Evolutionary conservation across 345 rosid genomes (phyloP).

Genomic region (Pistacia integerrima): DNA sequence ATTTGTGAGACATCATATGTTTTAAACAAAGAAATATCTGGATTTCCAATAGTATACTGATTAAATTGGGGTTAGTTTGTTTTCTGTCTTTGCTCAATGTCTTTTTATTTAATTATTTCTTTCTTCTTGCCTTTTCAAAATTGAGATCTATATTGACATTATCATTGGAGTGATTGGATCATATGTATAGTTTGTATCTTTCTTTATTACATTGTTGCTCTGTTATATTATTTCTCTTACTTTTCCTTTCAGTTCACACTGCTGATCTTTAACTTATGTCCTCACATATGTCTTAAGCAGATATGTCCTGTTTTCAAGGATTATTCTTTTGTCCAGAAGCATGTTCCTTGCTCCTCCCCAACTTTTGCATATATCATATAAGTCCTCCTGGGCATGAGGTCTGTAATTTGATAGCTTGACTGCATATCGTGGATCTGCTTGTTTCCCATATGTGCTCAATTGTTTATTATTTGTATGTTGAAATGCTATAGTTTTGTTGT

Average conservation of each 20-base stretch:
- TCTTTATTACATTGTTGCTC: not conserved
- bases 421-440: not conserved
- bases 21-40: not conserved
- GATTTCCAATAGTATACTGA: not conserved
- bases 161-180: not conserved
- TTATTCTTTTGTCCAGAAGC: slow-evolving; percentile 89
- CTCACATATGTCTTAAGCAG: slow-evolving; percentile 43
- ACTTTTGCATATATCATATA: slow-evolving; percentile 95
- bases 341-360: slow-evolving; percentile 85
- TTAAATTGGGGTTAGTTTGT: not conserved
- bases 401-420: slow-evolving; percentile 41
- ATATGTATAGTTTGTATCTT: not conserved
- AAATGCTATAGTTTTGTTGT: slow-evolving; percentile 38
- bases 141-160: slow-evolving; percentile 9
- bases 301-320: slow-evolving; percentile 89
- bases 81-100: not conserved
- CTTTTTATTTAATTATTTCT: not conserved
- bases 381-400: slow-evolving; percentile 99
- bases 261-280: slow-evolving; percentile 16
- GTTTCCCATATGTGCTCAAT: not conserved
- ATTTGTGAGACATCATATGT: not conserved
- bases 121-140: not conserved
- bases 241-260: not conserved
- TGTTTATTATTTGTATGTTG: slow-evolving; percentile 4
- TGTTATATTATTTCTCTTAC: not conserved